Percentiles rank a stretch among this genome's conserved stretches.
Evolutionary conservation across 202 grass and related monocot species (phyloP).

Genomic region (Eragrostis tef): DNA sequence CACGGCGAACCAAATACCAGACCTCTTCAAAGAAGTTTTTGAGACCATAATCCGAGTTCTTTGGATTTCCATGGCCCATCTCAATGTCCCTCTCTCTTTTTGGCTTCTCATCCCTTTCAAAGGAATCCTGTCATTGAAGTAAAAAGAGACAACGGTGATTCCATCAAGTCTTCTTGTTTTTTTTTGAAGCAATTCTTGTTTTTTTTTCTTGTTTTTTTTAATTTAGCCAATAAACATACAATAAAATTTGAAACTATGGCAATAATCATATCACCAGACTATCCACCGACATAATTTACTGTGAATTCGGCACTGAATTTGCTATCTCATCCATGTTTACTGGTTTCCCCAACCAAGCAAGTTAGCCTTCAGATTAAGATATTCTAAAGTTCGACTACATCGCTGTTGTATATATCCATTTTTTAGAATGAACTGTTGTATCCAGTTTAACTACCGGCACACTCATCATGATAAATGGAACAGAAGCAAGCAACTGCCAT

Average conservation of each 20-base stretch:
- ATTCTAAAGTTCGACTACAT: background rate
- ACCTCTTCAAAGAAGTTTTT: slow-evolving; percentile 78
- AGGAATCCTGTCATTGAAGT: slow-evolving; percentile 54
- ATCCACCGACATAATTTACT: background rate
- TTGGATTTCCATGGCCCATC: slow-evolving; percentile 61
- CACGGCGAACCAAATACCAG: background rate
- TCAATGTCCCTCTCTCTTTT: slow-evolving; percentile 63
- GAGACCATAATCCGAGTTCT: slow-evolving; percentile 66
- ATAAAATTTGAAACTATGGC: background rate
- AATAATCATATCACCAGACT: background rate
- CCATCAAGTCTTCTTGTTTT: background rate
- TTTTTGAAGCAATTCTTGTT: no score
- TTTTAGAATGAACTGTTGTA: background rate
- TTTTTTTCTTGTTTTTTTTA: no score
- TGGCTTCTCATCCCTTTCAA: slow-evolving; percentile 43
- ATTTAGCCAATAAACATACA: background rate
- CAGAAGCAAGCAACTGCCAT: background rate
- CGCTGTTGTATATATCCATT: background rate
- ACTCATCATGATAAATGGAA: background rate
- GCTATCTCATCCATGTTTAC: background rate
- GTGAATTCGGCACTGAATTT: slow-evolving; percentile 11
- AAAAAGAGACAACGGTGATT: slow-evolving; percentile 2
- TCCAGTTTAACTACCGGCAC: background rate
- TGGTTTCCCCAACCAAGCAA: background rate
- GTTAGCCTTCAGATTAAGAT: background rate